Base-by-base conservation (phyloP, 768 basidiomycete species). In the Gymnopilus dilepis region DNA sequence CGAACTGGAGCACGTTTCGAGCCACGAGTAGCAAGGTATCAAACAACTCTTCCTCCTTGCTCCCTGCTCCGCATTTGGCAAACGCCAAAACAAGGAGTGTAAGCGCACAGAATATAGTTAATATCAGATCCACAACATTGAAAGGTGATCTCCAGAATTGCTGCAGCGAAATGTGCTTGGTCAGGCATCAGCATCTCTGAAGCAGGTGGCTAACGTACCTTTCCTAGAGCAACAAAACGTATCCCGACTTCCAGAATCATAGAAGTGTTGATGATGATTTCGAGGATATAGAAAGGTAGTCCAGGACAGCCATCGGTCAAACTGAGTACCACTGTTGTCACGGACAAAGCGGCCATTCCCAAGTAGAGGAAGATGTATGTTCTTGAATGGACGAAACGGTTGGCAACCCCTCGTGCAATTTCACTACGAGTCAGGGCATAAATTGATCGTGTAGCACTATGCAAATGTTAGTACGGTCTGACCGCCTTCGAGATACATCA, bases 141-240 rank as follows among this genome's bases (percentile, higher is more conserved):
- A 94, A 95, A 11, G 89, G 88, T n/a, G 93, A 92, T 73, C 86
- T 91, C 94, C 94, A 96, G 80, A 97, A 97, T 94, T 95, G 92
- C 95, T 96, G 72, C 40, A 56, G n/a, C 59, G 40, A 42, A 34
- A 31, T 19, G 50, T 30, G 24, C 65, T 42, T 59, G 59, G 54
- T 37, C 41, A 33, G 19, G 26, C 15, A 42, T 45, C 28, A 26
- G 6, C 17, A 19, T 28, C 34, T 13, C 15, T 19, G 6, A 34
- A 34, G 6, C 12, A 12, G 13, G 28, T 26, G n/a, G n/a, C 3
- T 9, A 15, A 80, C 93, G 70, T 69, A 99, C 97, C 75, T 86
- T 85, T 62, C 97, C 97, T 69, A 97, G 92, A 1, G 97, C 97
- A 60, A 98, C 80, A 72, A 98, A 90, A 40, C 97, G 87, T 61